Conservation (phyloP, 2,329 filamentous ascomycete genomes). For the Trichoderma arundinaceum region DNA sequence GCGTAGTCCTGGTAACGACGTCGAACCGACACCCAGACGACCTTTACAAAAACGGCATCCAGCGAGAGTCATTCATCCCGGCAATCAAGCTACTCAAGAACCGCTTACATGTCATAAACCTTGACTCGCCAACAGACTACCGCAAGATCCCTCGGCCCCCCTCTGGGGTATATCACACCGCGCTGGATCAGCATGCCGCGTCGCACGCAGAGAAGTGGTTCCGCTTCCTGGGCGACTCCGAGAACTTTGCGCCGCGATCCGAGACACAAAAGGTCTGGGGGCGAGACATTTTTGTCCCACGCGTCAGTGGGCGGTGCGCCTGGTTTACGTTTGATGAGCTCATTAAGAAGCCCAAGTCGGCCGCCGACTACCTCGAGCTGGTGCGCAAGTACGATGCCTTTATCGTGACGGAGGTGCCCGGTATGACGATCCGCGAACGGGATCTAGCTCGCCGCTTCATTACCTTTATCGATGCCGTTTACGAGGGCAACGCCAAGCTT, state of each 20-base stretch:
- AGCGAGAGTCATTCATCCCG: constrained; percentile 92
- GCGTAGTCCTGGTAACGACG: constrained; percentile 94
- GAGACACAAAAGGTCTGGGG: constrained; percentile 91
- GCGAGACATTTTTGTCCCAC: constrained; percentile 83
- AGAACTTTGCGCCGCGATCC: constrained; percentile 73
- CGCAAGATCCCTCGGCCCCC: constrained; percentile 93
- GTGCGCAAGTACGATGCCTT: constrained; percentile 91
- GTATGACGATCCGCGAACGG: constrained; percentile 84
- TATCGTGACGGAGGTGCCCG: constrained; percentile 87
- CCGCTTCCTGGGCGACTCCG: constrained; percentile 84
- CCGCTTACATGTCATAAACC: constrained; percentile 85
- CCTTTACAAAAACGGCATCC: constrained; percentile 97
- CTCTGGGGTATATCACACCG: constrained; percentile 91
- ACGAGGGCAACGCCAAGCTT: constrained; percentile 90
- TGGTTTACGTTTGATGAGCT: constrained; percentile 93
- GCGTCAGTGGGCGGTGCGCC: constrained; percentile 84
- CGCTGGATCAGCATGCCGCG: constrained; percentile 76
- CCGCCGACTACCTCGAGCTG: constrained; percentile 93
- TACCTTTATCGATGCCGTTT: constrained; percentile 96
- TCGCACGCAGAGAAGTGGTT: constrained; percentile 95
- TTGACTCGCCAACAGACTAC: constrained; percentile 95
- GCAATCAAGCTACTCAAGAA: constrained; percentile 91
- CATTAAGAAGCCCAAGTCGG: constrained; percentile 85
- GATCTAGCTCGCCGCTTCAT: constrained; percentile 94
- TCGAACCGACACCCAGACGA: constrained; percentile 97